phyloP scores from a whole-genome alignment of 768 basidiomycete genomes.

The Leucosporidium yakuticum region DNA sequence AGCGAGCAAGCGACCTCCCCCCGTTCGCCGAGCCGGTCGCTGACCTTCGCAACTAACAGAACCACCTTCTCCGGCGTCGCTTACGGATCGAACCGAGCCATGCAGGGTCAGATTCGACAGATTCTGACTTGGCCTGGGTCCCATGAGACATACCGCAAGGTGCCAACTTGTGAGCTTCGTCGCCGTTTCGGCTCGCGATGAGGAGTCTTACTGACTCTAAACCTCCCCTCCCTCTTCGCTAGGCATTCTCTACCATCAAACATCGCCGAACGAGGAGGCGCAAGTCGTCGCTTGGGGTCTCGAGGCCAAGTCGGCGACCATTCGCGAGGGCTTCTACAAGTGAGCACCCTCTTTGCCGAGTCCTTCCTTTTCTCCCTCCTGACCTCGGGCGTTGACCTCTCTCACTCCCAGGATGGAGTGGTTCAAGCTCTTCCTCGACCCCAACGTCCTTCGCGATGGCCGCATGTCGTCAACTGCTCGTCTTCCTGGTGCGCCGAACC shows the following conservation, averaged over 20 bases:
- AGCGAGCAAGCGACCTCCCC: neutral
- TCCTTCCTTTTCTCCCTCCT: too few species aligned
- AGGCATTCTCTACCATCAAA: conserved; percentile 53
- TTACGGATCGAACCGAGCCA: conserved; percentile 56
- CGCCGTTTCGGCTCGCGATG: neutral
- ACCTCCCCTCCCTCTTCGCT: too few species aligned
- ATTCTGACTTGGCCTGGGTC: conserved; percentile 81
- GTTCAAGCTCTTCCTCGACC: conserved; percentile 85
- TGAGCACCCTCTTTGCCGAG: too few species aligned
- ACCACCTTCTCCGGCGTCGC: conserved; percentile 44
- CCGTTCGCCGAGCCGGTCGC: neutral
- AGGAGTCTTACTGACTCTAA: too few species aligned
- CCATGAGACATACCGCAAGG: conserved; percentile 55
- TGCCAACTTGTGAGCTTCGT: conserved; percentile 58
- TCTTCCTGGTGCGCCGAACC: neutral
- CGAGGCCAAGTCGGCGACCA: conserved; percentile 74
- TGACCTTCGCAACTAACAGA: conserved; percentile 1
- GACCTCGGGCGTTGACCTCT: too few species aligned
- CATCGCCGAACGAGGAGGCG: conserved; percentile 53
- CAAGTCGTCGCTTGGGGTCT: conserved; percentile 76
- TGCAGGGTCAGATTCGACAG: conserved; percentile 58
- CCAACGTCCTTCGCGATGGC: conserved; percentile 66
- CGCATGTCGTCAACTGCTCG: conserved; percentile 52
- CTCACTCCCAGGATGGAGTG: conserved; percentile 9
- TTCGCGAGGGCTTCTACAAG: conserved; percentile 58